Evolutionary conservation across 441 rosid genomes (phyloP).

Genomic region (Adansonia rubrostipa): DNA sequence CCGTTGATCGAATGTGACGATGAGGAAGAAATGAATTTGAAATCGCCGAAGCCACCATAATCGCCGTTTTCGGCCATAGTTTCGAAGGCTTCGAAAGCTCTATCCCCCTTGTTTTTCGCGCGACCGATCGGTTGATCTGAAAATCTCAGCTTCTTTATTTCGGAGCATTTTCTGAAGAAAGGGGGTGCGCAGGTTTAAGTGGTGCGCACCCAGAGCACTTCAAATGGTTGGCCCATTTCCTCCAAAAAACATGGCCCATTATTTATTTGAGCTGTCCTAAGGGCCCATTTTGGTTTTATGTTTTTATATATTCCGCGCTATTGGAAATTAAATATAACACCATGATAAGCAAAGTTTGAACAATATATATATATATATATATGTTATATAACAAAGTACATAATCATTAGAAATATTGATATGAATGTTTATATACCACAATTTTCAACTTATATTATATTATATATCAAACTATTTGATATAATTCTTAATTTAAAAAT

Average conservation of each 20-base stretch:
- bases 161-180: neutral
- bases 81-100: constrained; percentile 3
- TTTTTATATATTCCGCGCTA: too few species aligned
- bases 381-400: too few species aligned
- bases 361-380: too few species aligned
- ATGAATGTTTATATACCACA: too few species aligned
- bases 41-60: constrained; percentile 53
- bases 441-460: too few species aligned
- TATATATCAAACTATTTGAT: too few species aligned
- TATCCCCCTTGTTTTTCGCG: constrained; percentile 12
- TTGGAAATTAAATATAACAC: too few species aligned
- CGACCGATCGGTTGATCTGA: constrained; percentile 13
- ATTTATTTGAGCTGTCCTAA: too few species aligned
- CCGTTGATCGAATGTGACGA: constrained; percentile 42
- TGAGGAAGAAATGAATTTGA: constrained; percentile 40
- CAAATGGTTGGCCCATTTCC: neutral
- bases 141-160: neutral
- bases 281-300: too few species aligned
- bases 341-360: too few species aligned
- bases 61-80: constrained; percentile 39
- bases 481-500: too few species aligned
- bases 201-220: neutral
- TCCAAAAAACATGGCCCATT: neutral
- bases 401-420: too few species aligned
- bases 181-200: constrained; percentile 14